These are phyloP conservation scores for Corymbia calophylla DNA, from an alignment of 441 rosid genomes.

Conservation along the genomic window DNA sequence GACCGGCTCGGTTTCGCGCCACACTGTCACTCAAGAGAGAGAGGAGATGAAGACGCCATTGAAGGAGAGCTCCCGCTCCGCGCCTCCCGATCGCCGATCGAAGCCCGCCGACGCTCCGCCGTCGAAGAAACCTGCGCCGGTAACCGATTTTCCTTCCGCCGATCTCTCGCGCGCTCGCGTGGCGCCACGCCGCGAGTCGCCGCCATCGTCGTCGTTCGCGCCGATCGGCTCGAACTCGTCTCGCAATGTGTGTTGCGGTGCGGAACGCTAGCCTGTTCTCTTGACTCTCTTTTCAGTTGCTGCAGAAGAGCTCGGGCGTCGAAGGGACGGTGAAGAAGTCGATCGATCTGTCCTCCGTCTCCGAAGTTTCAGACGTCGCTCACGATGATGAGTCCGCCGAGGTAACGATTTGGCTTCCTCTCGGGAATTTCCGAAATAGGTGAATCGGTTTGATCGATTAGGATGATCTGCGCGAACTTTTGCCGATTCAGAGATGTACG, in stretches of 20 bases:
- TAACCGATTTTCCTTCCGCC: neutral
- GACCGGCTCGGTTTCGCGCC: neutral
- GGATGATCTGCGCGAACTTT: neutral
- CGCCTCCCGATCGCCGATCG: neutral
- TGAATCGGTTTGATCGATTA: neutral
- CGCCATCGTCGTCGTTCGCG: neutral
- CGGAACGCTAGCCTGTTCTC: neutral
- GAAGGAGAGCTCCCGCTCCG: neutral
- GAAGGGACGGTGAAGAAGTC: slow-evolving; percentile 7
- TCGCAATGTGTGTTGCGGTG: neutral
- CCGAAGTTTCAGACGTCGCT: slow-evolving; percentile 4
- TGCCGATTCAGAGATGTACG: neutral
- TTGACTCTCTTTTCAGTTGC: neutral
- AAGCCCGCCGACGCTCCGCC: neutral
- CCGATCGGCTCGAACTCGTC: neutral
- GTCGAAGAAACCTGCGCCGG: neutral
- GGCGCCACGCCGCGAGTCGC: neutral
- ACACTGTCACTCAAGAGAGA: neutral
- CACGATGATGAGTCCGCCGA: neutral
- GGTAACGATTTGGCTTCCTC: neutral
- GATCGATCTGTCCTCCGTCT: slow-evolving; percentile 10
- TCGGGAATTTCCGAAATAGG: neutral
- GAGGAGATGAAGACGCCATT: neutral
- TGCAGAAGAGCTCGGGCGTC: slow-evolving; percentile 17
- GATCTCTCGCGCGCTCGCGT: no score